Conservation (phyloP, 495 filamentous ascomycete genomes). For the Lasiosphaeriaceae sp. region DNA sequence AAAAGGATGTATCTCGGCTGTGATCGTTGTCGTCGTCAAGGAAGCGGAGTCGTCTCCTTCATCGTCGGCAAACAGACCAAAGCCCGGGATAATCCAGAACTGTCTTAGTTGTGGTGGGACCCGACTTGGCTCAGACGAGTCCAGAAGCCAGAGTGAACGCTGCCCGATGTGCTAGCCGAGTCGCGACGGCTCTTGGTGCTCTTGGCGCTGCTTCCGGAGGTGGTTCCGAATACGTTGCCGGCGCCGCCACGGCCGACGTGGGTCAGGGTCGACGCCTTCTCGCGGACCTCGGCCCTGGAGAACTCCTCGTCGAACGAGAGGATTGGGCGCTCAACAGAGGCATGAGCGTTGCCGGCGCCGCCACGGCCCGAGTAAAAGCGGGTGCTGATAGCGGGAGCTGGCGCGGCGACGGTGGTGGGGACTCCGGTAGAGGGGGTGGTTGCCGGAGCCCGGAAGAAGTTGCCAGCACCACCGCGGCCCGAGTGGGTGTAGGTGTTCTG, state of each 20-base stretch:
- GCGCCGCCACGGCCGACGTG: conserved; percentile 87
- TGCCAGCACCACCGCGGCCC: conserved; percentile 86
- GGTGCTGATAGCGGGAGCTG: conserved; percentile 30
- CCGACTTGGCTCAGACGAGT: conserved; percentile 20
- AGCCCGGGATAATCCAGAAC: not conserved
- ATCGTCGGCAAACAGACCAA: not conserved
- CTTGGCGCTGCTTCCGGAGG: conserved; percentile 10
- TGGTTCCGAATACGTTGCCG: conserved; percentile 62
- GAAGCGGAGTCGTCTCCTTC: no score
- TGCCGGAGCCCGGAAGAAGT: conserved; percentile 67
- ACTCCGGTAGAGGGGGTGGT: conserved; percentile 48
- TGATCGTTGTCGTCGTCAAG: no score
- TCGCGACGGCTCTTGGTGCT: conserved; percentile 29
- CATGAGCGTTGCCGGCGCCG: conserved; percentile 84
- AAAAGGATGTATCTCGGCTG: no score
- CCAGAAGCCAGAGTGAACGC: conserved; percentile 23
- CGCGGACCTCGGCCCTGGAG: conserved; percentile 56
- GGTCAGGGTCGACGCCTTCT: conserved; percentile 52
- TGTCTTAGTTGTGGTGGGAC: conserved; percentile 5
- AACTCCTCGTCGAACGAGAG: conserved; percentile 94
- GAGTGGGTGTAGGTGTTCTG: conserved; percentile 63
- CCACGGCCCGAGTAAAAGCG: conserved; percentile 80
- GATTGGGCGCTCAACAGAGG: conserved; percentile 58
- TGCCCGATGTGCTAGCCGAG: conserved; percentile 27
- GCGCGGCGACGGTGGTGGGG: conserved; percentile 22